Evolutionary conservation across 495 filamentous ascomycete species (phyloP), one percentile per base, ranked within the genome.

Genomic region (Aspergillus coremiiformis): DNA sequence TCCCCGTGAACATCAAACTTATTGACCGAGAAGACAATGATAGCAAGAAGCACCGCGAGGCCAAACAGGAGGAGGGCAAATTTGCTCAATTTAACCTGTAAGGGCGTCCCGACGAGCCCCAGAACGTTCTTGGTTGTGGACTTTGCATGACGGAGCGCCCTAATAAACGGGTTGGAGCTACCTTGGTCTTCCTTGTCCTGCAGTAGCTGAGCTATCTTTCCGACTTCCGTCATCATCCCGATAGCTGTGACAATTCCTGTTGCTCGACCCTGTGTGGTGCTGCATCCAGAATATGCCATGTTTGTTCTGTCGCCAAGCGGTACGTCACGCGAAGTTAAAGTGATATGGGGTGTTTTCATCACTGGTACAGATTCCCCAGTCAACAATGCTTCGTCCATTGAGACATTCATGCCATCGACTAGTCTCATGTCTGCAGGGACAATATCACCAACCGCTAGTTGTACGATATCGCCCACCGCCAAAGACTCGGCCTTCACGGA

Each of bases 201-300:
- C 24, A 69, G 61, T 51, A 79, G 71, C 24, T 74, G 64, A 9
- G 88, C 88, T 62, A 93, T 93, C 61, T 81, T 89, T n/a, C 88
- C 88, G 41, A 94, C 85, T 65, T 90, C 86, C 0, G 88, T 94
- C 47, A 73, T 62, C 88, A 92, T 92, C 9, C 86, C 88, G 11
- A 74, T 84, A n/a, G 83, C 80, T 43, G 81, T 78, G 19, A 82
- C 81, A 43, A 89, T 75, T 35, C 84, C 85, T 23, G 67, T 74
- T 17, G 76, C 85, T 48, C 85, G 77, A 19, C 85, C 85, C 56
- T 84, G 84, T 5, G 84, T 86, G 12, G 85, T 78, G 5, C 79
- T 86, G 44, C 81, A 84, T 14, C 82, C 84, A 17, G 81, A 81
- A 61, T 84, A 88, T 21, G 78, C 79, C 69, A 87, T 82, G 55